Evolutionary conservation across 2,329 filamentous ascomycete genomes (phyloP).

Genomic region (Exophiala bonariae): DNA sequence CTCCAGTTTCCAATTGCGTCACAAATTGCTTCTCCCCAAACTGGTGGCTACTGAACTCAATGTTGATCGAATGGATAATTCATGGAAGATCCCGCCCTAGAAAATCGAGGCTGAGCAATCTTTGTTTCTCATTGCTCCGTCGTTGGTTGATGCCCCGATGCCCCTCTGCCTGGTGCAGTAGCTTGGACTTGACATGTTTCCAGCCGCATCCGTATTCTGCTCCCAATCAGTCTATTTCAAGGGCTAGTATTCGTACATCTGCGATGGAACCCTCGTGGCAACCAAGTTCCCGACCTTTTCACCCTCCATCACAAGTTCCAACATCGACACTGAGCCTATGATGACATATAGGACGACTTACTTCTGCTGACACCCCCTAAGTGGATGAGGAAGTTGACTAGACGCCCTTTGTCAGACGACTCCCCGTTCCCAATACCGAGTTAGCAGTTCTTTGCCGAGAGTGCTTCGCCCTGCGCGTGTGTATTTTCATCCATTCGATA

Average conservation of each 20-base stretch:
- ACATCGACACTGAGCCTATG: constrained; percentile 1
- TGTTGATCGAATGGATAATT: constrained; percentile 7
- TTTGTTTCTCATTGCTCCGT: constrained; percentile 15
- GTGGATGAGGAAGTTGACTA: constrained; percentile 14
- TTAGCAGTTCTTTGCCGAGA: not conserved
- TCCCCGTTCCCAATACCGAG: not conserved
- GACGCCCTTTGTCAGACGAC: constrained; percentile 10
- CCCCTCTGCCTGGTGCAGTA: constrained; percentile 18
- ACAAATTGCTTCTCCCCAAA: constrained; percentile 2
- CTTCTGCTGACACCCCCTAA: constrained; percentile 14
- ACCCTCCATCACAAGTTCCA: constrained; percentile 4
- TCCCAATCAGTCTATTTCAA: constrained; percentile 15
- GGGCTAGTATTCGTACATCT: constrained; percentile 15
- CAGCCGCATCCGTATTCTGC: constrained; percentile 17
- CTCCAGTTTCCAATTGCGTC: constrained; percentile 13
- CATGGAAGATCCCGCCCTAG: constrained; percentile 14
- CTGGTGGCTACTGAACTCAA: constrained; percentile 5
- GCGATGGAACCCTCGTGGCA: constrained; percentile 14
- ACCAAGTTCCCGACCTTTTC: constrained; percentile 6
- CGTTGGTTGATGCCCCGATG: not conserved
- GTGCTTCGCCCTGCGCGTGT: constrained; percentile 3
- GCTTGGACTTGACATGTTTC: constrained; percentile 13
- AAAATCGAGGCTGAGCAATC: constrained; percentile 22
- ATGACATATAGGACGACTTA: constrained; percentile 12
- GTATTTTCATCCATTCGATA: not conserved